phyloP scores from a whole-genome alignment of 164 flowering plant species.

The Annona squamosa region DNA sequence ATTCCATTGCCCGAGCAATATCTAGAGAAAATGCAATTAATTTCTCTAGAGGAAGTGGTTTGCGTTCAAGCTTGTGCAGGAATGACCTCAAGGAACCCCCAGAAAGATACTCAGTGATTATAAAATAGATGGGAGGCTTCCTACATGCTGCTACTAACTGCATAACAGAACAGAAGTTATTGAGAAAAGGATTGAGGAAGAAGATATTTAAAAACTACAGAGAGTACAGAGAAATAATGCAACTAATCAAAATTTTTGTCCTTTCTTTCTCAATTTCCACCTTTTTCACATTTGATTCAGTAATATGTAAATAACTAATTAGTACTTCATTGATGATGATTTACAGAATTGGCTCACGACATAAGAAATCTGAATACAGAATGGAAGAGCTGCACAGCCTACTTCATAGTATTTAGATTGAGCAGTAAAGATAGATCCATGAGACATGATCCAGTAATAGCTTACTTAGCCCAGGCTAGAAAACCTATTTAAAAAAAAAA shows the following conservation, averaged over 20 bases:
- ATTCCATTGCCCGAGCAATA: constrained; percentile 88
- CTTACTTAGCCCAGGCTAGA: too few species aligned
- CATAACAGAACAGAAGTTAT: constrained; percentile 9
- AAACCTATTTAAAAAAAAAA: too few species aligned
- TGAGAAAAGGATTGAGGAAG: not conserved
- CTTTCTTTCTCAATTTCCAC: too few species aligned
- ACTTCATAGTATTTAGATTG: too few species aligned
- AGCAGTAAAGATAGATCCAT: too few species aligned
- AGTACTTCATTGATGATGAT: too few species aligned
- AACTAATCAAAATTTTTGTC: not conserved
- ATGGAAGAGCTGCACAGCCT: too few species aligned
- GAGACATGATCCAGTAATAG: too few species aligned
- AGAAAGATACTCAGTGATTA: constrained; percentile 71
- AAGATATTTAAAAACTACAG: not conserved
- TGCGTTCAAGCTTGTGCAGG: constrained; percentile 63
- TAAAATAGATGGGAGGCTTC: constrained; percentile 67
- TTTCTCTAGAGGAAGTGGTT: constrained; percentile 49
- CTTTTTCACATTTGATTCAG: not conserved
- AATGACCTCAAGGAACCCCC: constrained; percentile 84
- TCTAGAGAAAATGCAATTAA: constrained; percentile 58
- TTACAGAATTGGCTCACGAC: too few species aligned
- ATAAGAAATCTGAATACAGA: too few species aligned
- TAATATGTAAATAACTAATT: too few species aligned
- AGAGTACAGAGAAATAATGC: not conserved
- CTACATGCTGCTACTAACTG: constrained; percentile 84